A percentile compares a stretch with the other conserved stretches of the same genome.
Conservation (phyloP, 441 rosid species). For the Gossypium gossypioides region DNA sequence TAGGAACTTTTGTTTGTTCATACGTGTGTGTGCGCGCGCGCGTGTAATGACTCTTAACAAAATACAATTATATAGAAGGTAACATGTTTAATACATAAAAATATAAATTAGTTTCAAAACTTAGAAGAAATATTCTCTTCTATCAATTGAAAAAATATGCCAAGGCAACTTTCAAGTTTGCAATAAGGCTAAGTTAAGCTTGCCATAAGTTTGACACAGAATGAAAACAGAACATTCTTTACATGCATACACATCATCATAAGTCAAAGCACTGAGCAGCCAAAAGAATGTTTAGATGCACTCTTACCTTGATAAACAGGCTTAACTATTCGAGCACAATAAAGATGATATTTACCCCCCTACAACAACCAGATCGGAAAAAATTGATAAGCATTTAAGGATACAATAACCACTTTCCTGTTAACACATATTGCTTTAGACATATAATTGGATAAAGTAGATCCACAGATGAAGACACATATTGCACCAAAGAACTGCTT, state of each 20-base stretch:
- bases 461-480: background rate
- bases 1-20: background rate
- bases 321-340: conserved; percentile 36
- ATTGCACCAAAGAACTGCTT: conserved; percentile 4
- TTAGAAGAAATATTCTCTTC: background rate
- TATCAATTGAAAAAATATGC: background rate
- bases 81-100: background rate
- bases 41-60: background rate
- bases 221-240: background rate
- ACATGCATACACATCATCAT: background rate
- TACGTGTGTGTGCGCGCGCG: background rate
- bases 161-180: background rate
- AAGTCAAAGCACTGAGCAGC: background rate
- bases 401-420: background rate
- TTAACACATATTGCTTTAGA: background rate
- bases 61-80: background rate
- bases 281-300: background rate
- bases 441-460: background rate
- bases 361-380: conserved; percentile 16
- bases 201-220: background rate
- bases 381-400: conserved; percentile 10
- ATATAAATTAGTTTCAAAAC: background rate
- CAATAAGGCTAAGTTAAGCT: background rate
- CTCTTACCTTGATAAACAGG: conserved; percentile 32
- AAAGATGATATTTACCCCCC: conserved; percentile 18